These are phyloP conservation scores for Eucalyptus regnans DNA, from an alignment of 345 rosid species.

Conservation along the genomic window DNA sequence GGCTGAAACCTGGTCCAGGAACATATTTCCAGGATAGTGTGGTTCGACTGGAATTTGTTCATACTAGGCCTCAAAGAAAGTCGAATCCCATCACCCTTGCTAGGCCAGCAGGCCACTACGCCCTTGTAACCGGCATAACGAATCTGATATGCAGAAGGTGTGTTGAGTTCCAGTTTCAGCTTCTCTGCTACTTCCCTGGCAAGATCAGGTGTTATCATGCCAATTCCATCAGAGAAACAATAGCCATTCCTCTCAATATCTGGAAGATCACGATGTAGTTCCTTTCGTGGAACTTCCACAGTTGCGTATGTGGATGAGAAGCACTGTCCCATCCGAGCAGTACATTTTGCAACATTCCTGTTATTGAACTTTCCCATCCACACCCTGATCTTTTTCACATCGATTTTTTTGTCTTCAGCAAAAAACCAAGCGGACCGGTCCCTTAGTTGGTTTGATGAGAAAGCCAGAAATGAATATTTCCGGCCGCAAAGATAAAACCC, in stretches of 20 bases:
- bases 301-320: conserved; percentile 93
- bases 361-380: conserved; percentile 87
- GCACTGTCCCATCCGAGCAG: conserved; percentile 97
- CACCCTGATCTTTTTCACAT: conserved; percentile 22
- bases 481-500: conserved; percentile 83
- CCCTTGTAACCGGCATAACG: conserved; percentile 96
- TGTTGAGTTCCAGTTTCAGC: conserved; percentile 35
- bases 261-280: conserved; percentile 35
- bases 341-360: conserved; percentile 70
- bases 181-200: conserved; percentile 63
- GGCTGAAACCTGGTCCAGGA: conserved; percentile 97
- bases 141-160: conserved; percentile 82
- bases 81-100: conserved; percentile 37
- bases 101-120: conserved; percentile 93
- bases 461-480: conserved; percentile 72
- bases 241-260: conserved; percentile 51
- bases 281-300: conserved; percentile 45
- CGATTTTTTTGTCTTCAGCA: conserved; percentile 46
- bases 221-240: conserved; percentile 89
- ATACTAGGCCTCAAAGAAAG: conserved; percentile 70
- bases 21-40: conserved; percentile 71
- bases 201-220: conserved; percentile 73
- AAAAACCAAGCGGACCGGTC: conserved; percentile 94
- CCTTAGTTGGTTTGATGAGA: conserved; percentile 90
- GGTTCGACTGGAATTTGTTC: conserved; percentile 60